Conservation (phyloP, 345 rosid species). For the Corchorus olitorius region DNA sequence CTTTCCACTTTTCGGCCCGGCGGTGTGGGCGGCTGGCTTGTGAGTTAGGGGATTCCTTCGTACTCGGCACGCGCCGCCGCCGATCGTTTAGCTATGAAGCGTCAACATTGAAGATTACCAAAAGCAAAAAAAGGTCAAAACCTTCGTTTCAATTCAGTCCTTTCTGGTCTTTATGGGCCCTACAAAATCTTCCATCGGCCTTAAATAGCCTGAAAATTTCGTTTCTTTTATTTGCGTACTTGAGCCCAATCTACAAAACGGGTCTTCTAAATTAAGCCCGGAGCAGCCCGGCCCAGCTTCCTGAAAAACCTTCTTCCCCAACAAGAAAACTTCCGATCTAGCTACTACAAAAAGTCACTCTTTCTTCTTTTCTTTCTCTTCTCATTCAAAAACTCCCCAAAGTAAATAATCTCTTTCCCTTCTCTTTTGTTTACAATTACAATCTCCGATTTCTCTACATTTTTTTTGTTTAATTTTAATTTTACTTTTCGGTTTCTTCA, state of each 20-base stretch:
- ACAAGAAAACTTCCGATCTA: constrained; percentile 24
- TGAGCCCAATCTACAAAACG: background rate
- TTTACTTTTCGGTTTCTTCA: background rate
- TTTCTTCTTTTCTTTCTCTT: background rate
- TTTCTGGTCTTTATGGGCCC: too few relatives aligned
- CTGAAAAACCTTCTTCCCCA: constrained; percentile 20
- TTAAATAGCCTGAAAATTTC: background rate
- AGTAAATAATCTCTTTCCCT: background rate
- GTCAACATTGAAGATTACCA: too few relatives aligned
- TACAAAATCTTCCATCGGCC: background rate
- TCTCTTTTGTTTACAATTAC: background rate
- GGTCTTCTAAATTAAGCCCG: background rate
- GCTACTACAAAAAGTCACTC: background rate
- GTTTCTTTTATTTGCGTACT: too few relatives aligned
- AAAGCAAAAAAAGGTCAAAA: too few relatives aligned
- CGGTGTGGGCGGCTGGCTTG: too few relatives aligned
- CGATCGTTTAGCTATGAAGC: too few relatives aligned
- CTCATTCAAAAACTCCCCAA: background rate
- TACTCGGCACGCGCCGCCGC: too few relatives aligned
- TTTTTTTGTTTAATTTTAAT: background rate
- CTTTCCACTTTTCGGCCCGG: too few relatives aligned
- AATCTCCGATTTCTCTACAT: background rate
- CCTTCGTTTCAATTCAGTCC: too few relatives aligned
- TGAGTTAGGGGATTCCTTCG: too few relatives aligned
- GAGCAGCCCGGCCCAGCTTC: background rate